These are phyloP conservation scores for Eremomyces bilateralis DNA, from an alignment of 495 filamentous ascomycete species.

Conservation along the genomic window DNA sequence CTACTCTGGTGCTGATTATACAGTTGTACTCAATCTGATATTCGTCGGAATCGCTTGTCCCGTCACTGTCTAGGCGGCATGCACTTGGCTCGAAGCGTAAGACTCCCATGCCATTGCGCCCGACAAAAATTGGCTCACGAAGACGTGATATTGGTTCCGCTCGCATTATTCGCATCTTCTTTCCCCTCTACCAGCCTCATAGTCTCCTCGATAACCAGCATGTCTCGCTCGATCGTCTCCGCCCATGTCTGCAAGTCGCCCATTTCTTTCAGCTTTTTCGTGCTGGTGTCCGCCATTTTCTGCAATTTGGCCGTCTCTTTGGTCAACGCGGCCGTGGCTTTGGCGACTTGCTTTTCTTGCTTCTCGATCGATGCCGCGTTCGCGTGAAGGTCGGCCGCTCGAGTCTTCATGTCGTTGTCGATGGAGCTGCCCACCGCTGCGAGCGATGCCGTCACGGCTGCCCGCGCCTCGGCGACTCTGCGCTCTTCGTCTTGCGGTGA, in stretches of 20 bases:
- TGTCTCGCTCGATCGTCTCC: slow-evolving; percentile 81
- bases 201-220: slow-evolving; percentile 74
- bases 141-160: too few species aligned
- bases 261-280: slow-evolving; percentile 66
- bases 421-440: slow-evolving; percentile 45
- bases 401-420: slow-evolving; percentile 45
- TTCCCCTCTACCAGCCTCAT: slow-evolving; percentile 38
- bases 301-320: slow-evolving; percentile 50
- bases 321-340: slow-evolving; percentile 39
- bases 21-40: too few species aligned
- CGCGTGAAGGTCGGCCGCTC: slow-evolving; percentile 50
- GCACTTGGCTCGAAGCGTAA: too few species aligned
- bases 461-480: slow-evolving; percentile 47
- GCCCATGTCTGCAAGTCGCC: slow-evolving; percentile 98
- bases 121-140: too few species aligned
- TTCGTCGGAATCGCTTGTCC: too few species aligned
- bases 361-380: slow-evolving; percentile 47
- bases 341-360: slow-evolving; percentile 49
- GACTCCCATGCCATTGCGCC: too few species aligned
- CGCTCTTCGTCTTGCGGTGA: too few species aligned
- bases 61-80: too few species aligned
- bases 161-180: slow-evolving; percentile 9
- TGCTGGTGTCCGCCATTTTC: slow-evolving; percentile 43
- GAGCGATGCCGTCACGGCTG: slow-evolving; percentile 59
- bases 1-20: too few species aligned